Base-by-base conservation (phyloP, 306 rosid species). In the Fragaria ananassa region DNA sequence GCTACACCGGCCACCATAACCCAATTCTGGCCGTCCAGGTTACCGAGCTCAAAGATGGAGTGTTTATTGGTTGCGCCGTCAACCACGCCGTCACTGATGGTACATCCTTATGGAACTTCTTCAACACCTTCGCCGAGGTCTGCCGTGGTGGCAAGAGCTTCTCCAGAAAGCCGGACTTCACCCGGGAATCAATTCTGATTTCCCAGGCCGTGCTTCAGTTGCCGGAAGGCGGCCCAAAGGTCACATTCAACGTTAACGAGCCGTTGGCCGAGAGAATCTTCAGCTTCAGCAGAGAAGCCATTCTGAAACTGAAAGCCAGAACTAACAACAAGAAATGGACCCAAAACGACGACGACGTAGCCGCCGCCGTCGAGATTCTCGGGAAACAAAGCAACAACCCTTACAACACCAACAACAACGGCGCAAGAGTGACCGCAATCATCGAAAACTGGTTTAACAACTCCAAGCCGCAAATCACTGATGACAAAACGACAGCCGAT, bases 21-120 rank as follows among this genome's bases (percentile, higher is more conserved):
- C 90, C 98, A 1, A 80, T 91, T 31, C 25, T 93, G 81, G 89
- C 90, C 6, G 87, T 93, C 41, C 97, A 93, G 84, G 84, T 93
- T 19, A 93, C 97, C 0, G 90, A 88, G 70, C 89, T 91, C 2
- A 86, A 87, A 1, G 98, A 93, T 71, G 96, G 96, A 1, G 10
- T 93, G 7, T 93, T 93, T 78, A 83, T 93, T 6, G 98, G 91
- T 21, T 86, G 91, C 79, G 39, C 94, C 63, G 92, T 87, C 29
- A 91, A 90, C 76, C 98, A 93, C 82, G 88, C 97, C 44, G 86
- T 93, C 64, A 82, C 75, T 0, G 98, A 93, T 70, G 98, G 98
- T 3, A 93, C 98, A 5, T 91, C 98, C 18, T 90, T 91, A 70
- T 95, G 98, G 98, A 90, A 95, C 73, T 95, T 95, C 91, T 95